These are phyloP conservation scores for Domatiomyces catenatus DNA, from an alignment of 2,329 filamentous ascomycete genomes.

Conservation along the genomic window DNA sequence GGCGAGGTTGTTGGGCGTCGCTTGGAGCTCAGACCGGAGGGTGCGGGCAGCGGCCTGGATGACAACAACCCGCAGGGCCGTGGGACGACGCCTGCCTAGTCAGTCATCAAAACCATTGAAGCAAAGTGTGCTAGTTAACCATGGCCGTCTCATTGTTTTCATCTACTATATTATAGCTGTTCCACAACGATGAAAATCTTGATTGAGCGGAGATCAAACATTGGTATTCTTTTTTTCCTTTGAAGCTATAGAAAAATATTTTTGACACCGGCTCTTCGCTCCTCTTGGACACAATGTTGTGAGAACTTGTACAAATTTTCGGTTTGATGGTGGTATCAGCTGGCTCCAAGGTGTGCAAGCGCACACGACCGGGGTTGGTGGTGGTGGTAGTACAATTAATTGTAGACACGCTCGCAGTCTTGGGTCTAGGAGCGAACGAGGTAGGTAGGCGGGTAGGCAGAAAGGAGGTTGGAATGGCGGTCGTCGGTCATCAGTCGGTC, in stretches of 20 bases:
- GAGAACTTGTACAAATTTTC: neutral
- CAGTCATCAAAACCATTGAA: neutral
- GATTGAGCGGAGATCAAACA: slow-evolving; percentile 11
- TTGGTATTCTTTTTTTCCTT: slow-evolving; percentile 3
- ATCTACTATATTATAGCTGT: neutral
- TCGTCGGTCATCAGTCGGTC: neutral
- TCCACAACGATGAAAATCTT: neutral
- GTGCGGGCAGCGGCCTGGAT: slow-evolving; percentile 1
- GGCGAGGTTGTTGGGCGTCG: slow-evolving; percentile 58
- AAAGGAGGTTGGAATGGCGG: neutral
- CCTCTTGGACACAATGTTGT: slow-evolving; percentile 1
- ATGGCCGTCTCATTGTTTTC: neutral
- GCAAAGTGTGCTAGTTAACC: neutral
- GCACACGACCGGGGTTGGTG: neutral
- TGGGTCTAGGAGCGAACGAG: neutral
- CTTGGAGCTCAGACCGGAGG: slow-evolving; percentile 14
- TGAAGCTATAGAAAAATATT: slow-evolving; percentile 10
- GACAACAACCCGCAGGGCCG: neutral
- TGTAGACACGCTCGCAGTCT: neutral
- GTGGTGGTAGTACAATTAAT: neutral
- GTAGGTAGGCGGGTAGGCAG: neutral
- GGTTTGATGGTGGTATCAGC: neutral
- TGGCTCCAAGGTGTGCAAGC: neutral
- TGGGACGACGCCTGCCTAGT: neutral
- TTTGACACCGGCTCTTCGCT: neutral